Evolutionary conservation across 2,329 filamentous ascomycete species (phyloP), one percentile per base, ranked within the genome.

Genomic region (Canariomyces notabilis): DNA sequence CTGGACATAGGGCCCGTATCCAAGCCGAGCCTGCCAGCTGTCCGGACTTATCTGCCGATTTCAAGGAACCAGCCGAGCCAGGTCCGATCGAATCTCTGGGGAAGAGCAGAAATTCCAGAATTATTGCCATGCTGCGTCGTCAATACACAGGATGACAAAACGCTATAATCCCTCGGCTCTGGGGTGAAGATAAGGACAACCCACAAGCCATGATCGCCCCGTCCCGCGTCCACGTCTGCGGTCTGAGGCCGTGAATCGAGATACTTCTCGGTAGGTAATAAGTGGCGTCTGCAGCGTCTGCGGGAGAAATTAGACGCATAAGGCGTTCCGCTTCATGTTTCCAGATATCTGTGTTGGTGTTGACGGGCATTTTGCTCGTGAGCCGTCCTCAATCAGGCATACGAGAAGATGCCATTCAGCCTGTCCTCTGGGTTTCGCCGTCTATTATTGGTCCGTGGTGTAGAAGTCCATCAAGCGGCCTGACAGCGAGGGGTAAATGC

Each of bases 401-500:
- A 29, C 14, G 26, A 29, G 26, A 12, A 6, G 8, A 14, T 9
- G 16, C 18, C 18, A 36, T 32, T 37, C 23, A 46, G 33, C 44
- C 44, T 32, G 38, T 33, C 44, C 26, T 33, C 18, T 21, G 38
- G 38, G 26, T 29, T 12, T 29, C 26, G 14, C 26, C 26, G 26
- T 11, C 38, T n/a, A 15, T 26, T 42, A 38, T 42, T 42, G 19
- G 15, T 21, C 34, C 23, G 32, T 37, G 15, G 20, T 33, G 15
- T 35, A 8, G 33, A 41, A 18, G 5, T 7, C 21, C 21, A 21
- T 15, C 35, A n/a, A 31, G 37, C 50, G 46, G 50, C 33, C 41
- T 47, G 47, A 42, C 42, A 46, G 16, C 33, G 42, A 35, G 37
- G 32, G 36, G 19, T 20, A 23, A 38, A 22, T 23, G 22, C 14